Percentiles rank a stretch among this genome's conserved stretches.
Evolutionary conservation across 176 grass and related monocot genomes (phyloP).

Genomic region (Ananas comosus): DNA sequence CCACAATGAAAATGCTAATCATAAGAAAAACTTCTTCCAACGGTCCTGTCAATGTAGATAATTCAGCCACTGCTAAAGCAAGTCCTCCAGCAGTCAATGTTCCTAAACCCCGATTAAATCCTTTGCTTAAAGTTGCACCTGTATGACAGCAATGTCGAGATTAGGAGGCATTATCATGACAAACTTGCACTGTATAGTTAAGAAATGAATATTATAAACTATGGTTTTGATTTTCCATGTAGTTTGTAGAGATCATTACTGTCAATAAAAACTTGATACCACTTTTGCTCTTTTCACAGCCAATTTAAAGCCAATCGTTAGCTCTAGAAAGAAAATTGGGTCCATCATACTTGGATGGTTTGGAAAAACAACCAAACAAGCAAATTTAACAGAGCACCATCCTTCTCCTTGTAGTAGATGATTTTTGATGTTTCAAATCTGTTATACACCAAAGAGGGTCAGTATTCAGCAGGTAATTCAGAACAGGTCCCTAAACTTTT

Average conservation of each 20-base stretch:
- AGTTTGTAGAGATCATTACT: neutral
- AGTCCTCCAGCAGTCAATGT: slow-evolving; percentile 75
- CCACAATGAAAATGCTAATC: slow-evolving; percentile 52
- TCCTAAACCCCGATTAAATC: slow-evolving; percentile 71
- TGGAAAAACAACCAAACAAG: neutral
- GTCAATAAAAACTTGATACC: neutral
- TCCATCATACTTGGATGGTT: neutral
- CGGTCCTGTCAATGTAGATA: slow-evolving; percentile 45
- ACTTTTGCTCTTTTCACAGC: neutral
- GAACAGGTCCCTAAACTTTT: too few relatives aligned
- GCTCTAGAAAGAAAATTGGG: neutral
- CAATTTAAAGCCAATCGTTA: neutral
- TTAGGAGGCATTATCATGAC: slow-evolving; percentile 5
- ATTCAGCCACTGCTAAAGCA: slow-evolving; percentile 62
- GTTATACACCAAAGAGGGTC: too few relatives aligned
- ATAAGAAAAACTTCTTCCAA: slow-evolving; percentile 75
- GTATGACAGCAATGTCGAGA: slow-evolving; percentile 9
- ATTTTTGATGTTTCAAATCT: too few relatives aligned
- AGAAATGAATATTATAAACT: too few relatives aligned
- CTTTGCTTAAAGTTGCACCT: slow-evolving; percentile 98
- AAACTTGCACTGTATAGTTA: neutral
- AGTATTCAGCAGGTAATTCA: too few relatives aligned
- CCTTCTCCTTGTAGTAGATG: too few relatives aligned
- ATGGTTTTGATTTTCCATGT: too few relatives aligned
- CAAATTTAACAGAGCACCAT: neutral